Conservation (phyloP, 1,139 yeast species). For the Tardiomyces blankii region DNA sequence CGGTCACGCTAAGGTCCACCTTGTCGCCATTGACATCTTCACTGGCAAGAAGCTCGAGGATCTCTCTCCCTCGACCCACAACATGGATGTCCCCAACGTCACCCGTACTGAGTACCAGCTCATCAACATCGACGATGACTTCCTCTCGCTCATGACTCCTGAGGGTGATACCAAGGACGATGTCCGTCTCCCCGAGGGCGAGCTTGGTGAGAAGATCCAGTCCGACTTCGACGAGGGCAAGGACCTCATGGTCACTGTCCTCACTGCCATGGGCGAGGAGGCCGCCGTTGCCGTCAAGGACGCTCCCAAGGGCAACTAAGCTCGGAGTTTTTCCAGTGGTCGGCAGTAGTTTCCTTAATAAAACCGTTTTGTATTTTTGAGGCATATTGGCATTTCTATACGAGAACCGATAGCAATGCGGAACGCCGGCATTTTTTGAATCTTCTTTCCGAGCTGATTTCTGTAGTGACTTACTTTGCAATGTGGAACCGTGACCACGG, state of each 20-base stretch:
- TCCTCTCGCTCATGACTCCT: conserved; percentile 89
- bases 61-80: conserved; percentile 99
- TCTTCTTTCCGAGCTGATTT: too few species aligned
- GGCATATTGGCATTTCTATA: neutral
- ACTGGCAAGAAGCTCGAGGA: conserved; percentile 99
- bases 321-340: neutral
- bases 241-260: conserved; percentile 90
- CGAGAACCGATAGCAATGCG: too few species aligned
- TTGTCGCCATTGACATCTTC: conserved; percentile 97
- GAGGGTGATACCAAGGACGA: conserved; percentile 99
- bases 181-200: conserved; percentile 97
- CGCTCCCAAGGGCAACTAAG: conserved; percentile 57
- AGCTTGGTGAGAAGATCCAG: conserved; percentile 87
- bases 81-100: conserved; percentile 99
- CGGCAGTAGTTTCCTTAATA: too few species aligned
- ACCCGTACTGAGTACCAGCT: conserved; percentile 91
- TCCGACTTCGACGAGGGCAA: conserved; percentile 94
- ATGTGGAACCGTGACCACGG: too few species aligned
- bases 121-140: conserved; percentile 97
- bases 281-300: conserved; percentile 97
- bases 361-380: neutral
- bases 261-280: conserved; percentile 98
- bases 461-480: too few species aligned
- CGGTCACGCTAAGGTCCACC: conserved; percentile 99
- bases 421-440: too few species aligned